Conservation (phyloP, 2,329 filamentous ascomycete genomes). For the Nigrospora oryzae region DNA sequence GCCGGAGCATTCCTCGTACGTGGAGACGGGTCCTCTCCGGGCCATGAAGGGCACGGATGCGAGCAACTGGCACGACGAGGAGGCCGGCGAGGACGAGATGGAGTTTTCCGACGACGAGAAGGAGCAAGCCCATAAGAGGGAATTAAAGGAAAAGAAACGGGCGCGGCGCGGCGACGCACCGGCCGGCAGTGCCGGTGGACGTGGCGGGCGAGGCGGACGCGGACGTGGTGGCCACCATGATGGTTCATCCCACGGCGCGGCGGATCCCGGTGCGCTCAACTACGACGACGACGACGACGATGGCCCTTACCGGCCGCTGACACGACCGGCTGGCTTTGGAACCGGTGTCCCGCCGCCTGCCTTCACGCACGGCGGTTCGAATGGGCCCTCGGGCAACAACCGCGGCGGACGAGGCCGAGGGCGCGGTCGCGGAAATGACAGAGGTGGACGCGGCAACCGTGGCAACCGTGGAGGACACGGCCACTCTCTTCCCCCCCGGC, state of each 20-base stretch:
- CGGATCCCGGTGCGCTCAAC: constrained; percentile 35
- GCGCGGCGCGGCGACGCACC: constrained; percentile 28
- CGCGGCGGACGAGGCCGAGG: constrained; percentile 36
- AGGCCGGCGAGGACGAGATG: constrained; percentile 74
- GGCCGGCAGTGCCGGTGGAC: constrained; percentile 24
- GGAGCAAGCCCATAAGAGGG: constrained; percentile 72
- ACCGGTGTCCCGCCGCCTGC: constrained; percentile 33
- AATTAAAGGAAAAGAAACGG: constrained; percentile 57
- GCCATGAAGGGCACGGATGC: constrained; percentile 83
- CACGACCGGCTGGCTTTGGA: constrained; percentile 57
- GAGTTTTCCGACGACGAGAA: constrained; percentile 97
- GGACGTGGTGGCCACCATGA: constrained; percentile 1
- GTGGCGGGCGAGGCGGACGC: constrained; percentile 17
- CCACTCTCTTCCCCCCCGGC: constrained; percentile 29
- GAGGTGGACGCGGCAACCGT: constrained; percentile 28
- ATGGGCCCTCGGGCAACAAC: constrained; percentile 19
- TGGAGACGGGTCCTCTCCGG: constrained; percentile 78
- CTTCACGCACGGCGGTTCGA: constrained; percentile 23
- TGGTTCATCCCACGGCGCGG: constrained; percentile 22
- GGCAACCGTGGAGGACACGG: constrained; percentile 35
- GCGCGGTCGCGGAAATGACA: constrained; percentile 22
- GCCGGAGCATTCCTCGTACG: constrained; percentile 67
- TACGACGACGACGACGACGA: constrained; percentile 63
- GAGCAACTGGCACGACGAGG: constrained; percentile 91
- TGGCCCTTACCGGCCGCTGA: constrained; percentile 63